Percentiles rank a stretch among this genome's conserved stretches.
Evolutionary conservation across 2,329 filamentous ascomycete genomes (phyloP).

Genomic region (Penicillium sp.): DNA sequence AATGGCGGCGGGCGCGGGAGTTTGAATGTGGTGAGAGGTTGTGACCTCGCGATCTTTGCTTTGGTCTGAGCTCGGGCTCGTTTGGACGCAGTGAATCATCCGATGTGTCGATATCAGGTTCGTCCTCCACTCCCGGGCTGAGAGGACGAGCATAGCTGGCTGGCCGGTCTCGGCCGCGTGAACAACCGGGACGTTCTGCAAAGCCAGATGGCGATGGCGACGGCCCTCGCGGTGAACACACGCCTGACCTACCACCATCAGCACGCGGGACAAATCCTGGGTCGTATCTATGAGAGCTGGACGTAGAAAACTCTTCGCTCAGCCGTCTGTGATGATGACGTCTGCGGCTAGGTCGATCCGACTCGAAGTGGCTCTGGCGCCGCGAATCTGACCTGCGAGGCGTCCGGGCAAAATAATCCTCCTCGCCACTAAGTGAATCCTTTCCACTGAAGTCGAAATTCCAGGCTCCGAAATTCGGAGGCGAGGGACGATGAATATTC

Average conservation of each 20-base stretch:
- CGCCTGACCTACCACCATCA: constrained; percentile 16
- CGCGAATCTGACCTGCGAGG: constrained; percentile 15
- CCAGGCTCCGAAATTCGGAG: constrained; percentile 28
- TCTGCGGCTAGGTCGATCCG: constrained; percentile 19
- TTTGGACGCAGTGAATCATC: constrained; percentile 20
- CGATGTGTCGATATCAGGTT: constrained; percentile 26
- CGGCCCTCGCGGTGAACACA: constrained; percentile 24
- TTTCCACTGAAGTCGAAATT: constrained; percentile 32
- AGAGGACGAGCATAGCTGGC: constrained; percentile 15
- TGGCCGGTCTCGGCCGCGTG: constrained; percentile 22
- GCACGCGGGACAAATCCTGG: constrained; percentile 15
- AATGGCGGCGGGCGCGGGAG: constrained; percentile 31
- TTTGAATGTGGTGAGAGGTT: constrained; percentile 28
- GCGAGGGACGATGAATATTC: constrained; percentile 32
- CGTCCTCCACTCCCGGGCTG: constrained; percentile 18
- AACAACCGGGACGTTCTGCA: constrained; percentile 16
- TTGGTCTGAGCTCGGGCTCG: constrained; percentile 4
- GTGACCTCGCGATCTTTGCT: constrained; percentile 16
- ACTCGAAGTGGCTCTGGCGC: constrained; percentile 15
- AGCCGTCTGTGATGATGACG: constrained; percentile 23
- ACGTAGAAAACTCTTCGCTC: constrained; percentile 21
- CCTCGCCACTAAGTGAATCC: constrained; percentile 26
- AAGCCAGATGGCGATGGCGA: constrained; percentile 23
- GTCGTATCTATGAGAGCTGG: constrained; percentile 18
- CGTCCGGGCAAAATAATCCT: constrained; percentile 17